Percentiles rank a stretch among this genome's conserved stretches.
Evolutionary conservation across 2,329 filamentous ascomycete genomes (phyloP).

Genomic region (Tolypocladium endophyticum): DNA sequence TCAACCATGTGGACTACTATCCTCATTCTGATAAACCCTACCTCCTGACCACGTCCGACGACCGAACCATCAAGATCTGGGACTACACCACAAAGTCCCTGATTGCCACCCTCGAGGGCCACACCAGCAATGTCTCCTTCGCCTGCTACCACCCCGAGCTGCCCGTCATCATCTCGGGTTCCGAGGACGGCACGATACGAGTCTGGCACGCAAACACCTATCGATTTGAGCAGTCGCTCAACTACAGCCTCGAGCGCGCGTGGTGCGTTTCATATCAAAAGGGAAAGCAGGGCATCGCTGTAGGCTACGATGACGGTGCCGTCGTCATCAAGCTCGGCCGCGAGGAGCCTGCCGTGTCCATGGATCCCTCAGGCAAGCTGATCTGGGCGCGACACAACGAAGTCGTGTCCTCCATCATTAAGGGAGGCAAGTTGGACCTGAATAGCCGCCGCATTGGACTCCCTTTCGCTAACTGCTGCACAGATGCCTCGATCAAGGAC

Average conservation of each 20-base stretch:
- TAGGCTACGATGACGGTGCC: slow-evolving; percentile 95
- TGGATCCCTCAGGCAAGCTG: slow-evolving; percentile 92
- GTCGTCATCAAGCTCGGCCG: slow-evolving; percentile 96
- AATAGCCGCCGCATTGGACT: background rate
- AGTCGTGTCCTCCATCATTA: slow-evolving; percentile 90
- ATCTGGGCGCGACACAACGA: slow-evolving; percentile 95
- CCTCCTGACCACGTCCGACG: slow-evolving; percentile 91
- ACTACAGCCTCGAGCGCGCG: slow-evolving; percentile 88
- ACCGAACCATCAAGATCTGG: slow-evolving; percentile 96
- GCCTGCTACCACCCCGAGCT: slow-evolving; percentile 96
- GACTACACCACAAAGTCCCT: slow-evolving; percentile 98
- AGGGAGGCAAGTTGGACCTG: slow-evolving; percentile 46
- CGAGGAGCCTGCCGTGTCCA: slow-evolving; percentile 93
- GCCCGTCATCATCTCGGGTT: slow-evolving; percentile 94
- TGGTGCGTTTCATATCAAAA: slow-evolving; percentile 97
- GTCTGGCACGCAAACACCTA: slow-evolving; percentile 99
- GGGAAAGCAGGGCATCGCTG: slow-evolving; percentile 85
- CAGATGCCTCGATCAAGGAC: slow-evolving; percentile 75
- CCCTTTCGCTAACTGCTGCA: slow-evolving; percentile 14
- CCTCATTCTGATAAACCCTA: slow-evolving; percentile 70
- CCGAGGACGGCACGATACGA: slow-evolving; percentile 93
- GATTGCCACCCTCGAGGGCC: slow-evolving; percentile 91
- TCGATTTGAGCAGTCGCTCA: slow-evolving; percentile 87
- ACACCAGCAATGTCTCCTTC: slow-evolving; percentile 96
- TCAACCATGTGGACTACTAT: slow-evolving; percentile 94